These are phyloP conservation scores for Neonectria neomacrospora DNA, from an alignment of 2,329 filamentous ascomycete species.

Conservation along the genomic window DNA sequence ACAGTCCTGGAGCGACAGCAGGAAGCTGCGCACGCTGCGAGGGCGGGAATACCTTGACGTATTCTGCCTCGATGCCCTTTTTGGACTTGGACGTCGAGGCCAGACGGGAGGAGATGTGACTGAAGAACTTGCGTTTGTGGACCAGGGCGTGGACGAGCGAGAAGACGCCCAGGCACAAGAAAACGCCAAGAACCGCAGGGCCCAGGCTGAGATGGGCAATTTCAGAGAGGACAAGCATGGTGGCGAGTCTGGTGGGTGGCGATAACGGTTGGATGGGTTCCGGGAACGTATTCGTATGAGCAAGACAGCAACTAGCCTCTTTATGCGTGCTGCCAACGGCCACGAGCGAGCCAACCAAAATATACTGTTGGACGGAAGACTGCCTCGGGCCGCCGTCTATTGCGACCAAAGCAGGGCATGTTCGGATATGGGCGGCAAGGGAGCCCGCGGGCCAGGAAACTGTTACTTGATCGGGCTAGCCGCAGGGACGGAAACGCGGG, in stretches of 20 bases:
- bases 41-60: conserved; percentile 44
- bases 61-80: conserved; percentile 34
- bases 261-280: neutral
- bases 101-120: conserved; percentile 15
- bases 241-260: neutral
- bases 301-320: conserved; percentile 2
- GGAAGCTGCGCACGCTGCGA: conserved; percentile 36
- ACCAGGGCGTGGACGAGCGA: conserved; percentile 31
- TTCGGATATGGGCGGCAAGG: conserved; percentile 10
- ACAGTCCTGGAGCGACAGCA: conserved; percentile 3
- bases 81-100: conserved; percentile 27
- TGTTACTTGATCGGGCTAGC: conserved; percentile 10
- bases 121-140: conserved; percentile 35
- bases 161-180: conserved; percentile 17
- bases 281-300: conserved; percentile 8
- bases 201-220: conserved; percentile 7
- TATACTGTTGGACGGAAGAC: neutral
- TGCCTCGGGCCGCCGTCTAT: conserved; percentile 11
- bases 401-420: conserved; percentile 16
- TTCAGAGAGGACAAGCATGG: conserved; percentile 18
- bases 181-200: conserved; percentile 11
- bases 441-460: neutral
- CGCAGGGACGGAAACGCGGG: conserved; percentile 18
- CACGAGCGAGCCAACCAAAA: neutral
- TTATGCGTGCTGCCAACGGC: conserved; percentile 10